These are phyloP conservation scores for Umbelopsis sp. DNA, from an alignment of 192 early-diverging fungal genomes.

Conservation along the genomic window DNA sequence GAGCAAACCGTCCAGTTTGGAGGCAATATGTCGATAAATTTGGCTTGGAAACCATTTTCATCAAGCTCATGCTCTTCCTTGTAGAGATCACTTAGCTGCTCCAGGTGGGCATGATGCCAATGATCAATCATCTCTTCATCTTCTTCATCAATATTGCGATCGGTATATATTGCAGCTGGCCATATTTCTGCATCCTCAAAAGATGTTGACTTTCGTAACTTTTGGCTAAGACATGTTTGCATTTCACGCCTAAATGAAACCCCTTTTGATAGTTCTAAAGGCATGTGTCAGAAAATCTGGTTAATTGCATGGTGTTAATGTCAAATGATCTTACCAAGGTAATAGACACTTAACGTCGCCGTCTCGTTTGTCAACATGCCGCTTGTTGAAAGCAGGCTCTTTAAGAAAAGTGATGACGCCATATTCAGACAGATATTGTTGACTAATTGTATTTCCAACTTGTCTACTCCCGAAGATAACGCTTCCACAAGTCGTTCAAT, in stretches of 20 bases:
- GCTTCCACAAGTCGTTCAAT: conserved; percentile 45
- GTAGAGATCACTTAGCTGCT: conserved; percentile 36
- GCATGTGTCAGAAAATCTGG: background rate
- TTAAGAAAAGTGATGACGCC: conserved; percentile 17
- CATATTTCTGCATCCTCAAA: conserved; percentile 22
- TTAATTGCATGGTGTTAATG: background rate
- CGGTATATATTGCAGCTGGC: background rate
- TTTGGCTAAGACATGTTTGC: conserved; percentile 48
- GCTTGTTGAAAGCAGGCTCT: conserved; percentile 3
- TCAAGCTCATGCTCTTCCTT: conserved; percentile 39
- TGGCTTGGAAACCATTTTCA: conserved; percentile 44
- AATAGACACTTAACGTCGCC: conserved; percentile 40
- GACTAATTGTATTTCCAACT: background rate
- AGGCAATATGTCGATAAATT: conserved; percentile 64
- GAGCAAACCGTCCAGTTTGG: conserved; percentile 76
- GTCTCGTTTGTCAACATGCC: conserved; percentile 26
- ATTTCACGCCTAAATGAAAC: conserved; percentile 65
- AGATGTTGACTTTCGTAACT: conserved; percentile 27
- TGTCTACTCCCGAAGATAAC: conserved; percentile 20
- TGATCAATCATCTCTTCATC: conserved; percentile 11
- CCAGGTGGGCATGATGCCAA: conserved; percentile 28
- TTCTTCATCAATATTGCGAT: conserved; percentile 1
- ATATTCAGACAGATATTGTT: conserved; percentile 18
- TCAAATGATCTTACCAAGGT: conserved; percentile 44
- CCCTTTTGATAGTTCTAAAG: conserved; percentile 61